A percentile compares a stretch with the other conserved stretches of the same genome.
Evolutionary conservation across 1,284 basidiomycete genomes (phyloP).

Genomic region (Tilletia caries): DNA sequence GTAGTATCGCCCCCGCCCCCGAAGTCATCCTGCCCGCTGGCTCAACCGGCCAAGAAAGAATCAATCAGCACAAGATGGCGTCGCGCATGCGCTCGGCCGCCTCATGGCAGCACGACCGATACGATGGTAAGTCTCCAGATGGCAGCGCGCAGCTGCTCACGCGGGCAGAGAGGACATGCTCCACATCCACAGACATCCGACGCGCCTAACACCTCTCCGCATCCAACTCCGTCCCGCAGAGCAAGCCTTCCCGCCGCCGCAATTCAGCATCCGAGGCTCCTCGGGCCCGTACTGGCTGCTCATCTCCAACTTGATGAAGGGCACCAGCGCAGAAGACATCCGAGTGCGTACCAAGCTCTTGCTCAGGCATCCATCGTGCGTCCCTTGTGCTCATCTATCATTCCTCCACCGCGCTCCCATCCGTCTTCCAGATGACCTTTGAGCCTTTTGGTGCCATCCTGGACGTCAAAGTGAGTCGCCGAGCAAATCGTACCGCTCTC

Average conservation of each 20-base stretch:
- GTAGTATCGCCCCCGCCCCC: too few species aligned
- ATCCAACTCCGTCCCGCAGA: neutral
- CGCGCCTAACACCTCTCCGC: neutral
- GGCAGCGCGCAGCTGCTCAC: too few species aligned
- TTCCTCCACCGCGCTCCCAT: neutral
- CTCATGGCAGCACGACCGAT: neutral
- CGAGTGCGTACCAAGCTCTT: constrained; percentile 14
- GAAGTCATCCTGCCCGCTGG: too few species aligned
- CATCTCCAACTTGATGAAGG: constrained; percentile 43
- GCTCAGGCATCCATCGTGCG: neutral
- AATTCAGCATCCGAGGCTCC: constrained; percentile 43
- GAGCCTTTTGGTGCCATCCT: constrained; percentile 39
- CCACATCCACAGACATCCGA: neutral
- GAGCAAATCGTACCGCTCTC: neutral
- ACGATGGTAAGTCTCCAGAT: neutral
- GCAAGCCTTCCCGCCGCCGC: constrained; percentile 26
- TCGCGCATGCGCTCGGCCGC: neutral
- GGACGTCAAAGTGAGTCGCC: constrained; percentile 29
- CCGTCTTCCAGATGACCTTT: constrained; percentile 34
- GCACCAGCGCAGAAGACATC: constrained; percentile 47
- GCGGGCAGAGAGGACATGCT: neutral
- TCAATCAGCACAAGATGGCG: neutral
- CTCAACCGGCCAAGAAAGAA: too few species aligned
- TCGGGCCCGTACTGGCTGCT: constrained; percentile 46
- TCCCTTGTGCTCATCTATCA: neutral